Evolutionary conservation across 352 stramenopile genomes (phyloP).

Genomic region (Phytophthora fragariae): DNA sequence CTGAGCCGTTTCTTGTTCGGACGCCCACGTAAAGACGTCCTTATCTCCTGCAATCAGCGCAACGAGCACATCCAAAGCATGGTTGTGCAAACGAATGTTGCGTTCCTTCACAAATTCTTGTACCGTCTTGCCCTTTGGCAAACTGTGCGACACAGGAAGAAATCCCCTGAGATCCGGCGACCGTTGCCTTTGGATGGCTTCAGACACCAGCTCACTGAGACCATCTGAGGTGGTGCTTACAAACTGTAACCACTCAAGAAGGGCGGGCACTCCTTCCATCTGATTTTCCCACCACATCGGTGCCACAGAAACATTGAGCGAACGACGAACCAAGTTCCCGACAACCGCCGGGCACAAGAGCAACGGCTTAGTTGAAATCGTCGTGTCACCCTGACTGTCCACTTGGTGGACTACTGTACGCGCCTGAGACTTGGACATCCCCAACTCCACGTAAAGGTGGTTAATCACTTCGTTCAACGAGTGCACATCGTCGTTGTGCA

Average conservation of each 20-base stretch:
- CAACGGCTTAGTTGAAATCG: slow-evolving; percentile 50
- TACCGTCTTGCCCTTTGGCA: slow-evolving; percentile 37
- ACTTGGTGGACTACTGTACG: slow-evolving; percentile 61
- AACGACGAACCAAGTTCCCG: slow-evolving; percentile 61
- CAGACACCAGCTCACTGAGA: slow-evolving; percentile 72
- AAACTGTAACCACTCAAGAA: slow-evolving; percentile 81
- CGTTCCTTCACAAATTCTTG: slow-evolving; percentile 49
- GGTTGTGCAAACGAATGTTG: slow-evolving; percentile 43
- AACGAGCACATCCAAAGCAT: slow-evolving; percentile 38
- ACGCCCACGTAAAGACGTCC: slow-evolving; percentile 40
- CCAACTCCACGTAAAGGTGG: slow-evolving; percentile 61
- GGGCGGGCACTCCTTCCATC: slow-evolving; percentile 54
- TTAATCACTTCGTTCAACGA: slow-evolving; percentile 80
- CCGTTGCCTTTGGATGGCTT: slow-evolving; percentile 65
- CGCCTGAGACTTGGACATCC: slow-evolving; percentile 61
- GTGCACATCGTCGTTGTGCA: slow-evolving; percentile 90
- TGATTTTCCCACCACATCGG: slow-evolving; percentile 76
- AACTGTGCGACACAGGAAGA: slow-evolving; percentile 34
- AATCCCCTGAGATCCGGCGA: slow-evolving; percentile 45
- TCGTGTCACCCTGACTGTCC: slow-evolving; percentile 65
- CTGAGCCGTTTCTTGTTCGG: slow-evolving; percentile 45
- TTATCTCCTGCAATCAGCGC: slow-evolving; percentile 31
- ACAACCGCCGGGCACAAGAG: slow-evolving; percentile 59
- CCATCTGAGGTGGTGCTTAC: slow-evolving; percentile 77
- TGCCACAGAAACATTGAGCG: slow-evolving; percentile 76